Percentiles rank a stretch among this genome's conserved stretches.
Evolutionary conservation across 2,329 filamentous ascomycete genomes (phyloP).

Genomic region (Fusarium newnesense): DNA sequence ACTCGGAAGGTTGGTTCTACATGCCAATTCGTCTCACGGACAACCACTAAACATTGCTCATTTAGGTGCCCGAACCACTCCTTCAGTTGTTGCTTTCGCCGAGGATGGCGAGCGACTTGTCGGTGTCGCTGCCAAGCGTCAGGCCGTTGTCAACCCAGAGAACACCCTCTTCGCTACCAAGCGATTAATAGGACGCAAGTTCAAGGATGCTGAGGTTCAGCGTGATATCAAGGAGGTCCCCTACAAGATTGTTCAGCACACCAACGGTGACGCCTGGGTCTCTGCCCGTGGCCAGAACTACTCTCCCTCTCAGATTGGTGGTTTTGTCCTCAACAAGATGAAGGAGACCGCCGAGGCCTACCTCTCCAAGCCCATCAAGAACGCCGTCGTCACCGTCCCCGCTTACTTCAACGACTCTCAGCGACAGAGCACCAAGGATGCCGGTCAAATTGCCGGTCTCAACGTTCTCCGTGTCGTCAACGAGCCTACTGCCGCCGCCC

Average conservation of each 20-base stretch:
- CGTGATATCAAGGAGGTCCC: slow-evolving; percentile 97
- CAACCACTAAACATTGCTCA: slow-evolving; percentile 8
- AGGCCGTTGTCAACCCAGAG: slow-evolving; percentile 97
- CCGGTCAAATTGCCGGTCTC: slow-evolving; percentile 93
- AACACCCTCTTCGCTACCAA: slow-evolving; percentile 99
- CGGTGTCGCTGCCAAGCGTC: slow-evolving; percentile 96
- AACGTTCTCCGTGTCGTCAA: slow-evolving; percentile 98
- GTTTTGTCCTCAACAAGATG: slow-evolving; percentile 97
- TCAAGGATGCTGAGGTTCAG: slow-evolving; percentile 92
- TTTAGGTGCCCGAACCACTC: slow-evolving; percentile 53
- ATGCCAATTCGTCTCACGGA: slow-evolving; percentile 12
- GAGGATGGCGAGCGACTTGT: slow-evolving; percentile 96
- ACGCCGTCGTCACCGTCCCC: slow-evolving; percentile 95
- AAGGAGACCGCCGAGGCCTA: slow-evolving; percentile 98
- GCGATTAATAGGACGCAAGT: slow-evolving; percentile 98
- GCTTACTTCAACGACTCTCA: slow-evolving; percentile 99
- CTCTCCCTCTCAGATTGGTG: slow-evolving; percentile 97
- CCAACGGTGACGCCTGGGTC: slow-evolving; percentile 96
- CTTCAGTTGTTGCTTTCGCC: slow-evolving; percentile 94
- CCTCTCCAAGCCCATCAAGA: slow-evolving; percentile 83
- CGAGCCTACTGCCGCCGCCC: slow-evolving; percentile 94
- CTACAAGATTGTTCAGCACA: slow-evolving; percentile 98
- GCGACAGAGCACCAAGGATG: slow-evolving; percentile 97
- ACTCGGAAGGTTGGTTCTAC: slow-evolving; percentile 79
- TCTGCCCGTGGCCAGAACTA: slow-evolving; percentile 94